These are phyloP conservation scores for Botrytis deweyae DNA, from an alignment of 2,329 filamentous ascomycete species.

Conservation along the genomic window DNA sequence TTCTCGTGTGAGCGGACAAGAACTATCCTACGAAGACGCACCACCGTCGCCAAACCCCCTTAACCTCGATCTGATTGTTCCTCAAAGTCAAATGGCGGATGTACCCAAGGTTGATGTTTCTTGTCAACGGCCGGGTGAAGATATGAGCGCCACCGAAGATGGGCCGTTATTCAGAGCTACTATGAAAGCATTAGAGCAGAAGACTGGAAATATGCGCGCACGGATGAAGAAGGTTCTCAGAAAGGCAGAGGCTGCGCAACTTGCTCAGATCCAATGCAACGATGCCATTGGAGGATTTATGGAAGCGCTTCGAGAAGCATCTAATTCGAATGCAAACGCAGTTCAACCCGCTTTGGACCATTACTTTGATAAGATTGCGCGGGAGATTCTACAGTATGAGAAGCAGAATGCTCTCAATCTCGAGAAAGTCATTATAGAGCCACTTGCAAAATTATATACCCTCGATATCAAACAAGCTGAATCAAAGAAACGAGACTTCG, in stretches of 20 bases:
- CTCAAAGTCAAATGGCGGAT: conserved; percentile 27
- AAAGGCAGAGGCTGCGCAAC: conserved; percentile 83
- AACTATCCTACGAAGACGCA: conserved; percentile 55
- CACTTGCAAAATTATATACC: conserved; percentile 85
- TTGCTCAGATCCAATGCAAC: conserved; percentile 79
- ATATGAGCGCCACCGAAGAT: conserved; percentile 82
- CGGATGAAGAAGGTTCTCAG: conserved; percentile 97
- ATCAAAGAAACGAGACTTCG: conserved; percentile 94
- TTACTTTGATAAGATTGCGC: conserved; percentile 96
- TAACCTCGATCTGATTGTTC: conserved; percentile 41
- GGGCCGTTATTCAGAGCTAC: conserved; percentile 94
- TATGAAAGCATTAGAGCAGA: conserved; percentile 94
- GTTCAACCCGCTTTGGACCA: conserved; percentile 97
- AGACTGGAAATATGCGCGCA: conserved; percentile 88
- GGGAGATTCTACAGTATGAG: conserved; percentile 86
- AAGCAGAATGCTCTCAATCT: conserved; percentile 79
- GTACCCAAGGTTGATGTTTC: conserved; percentile 82
- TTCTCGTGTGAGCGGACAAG: conserved; percentile 73
- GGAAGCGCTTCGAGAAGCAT: conserved; percentile 82
- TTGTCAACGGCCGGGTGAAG: conserved; percentile 80
- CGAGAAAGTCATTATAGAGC: conserved; percentile 92
- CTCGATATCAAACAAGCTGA: conserved; percentile 98
- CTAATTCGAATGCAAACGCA: conserved; percentile 87
- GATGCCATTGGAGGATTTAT: conserved; percentile 81
- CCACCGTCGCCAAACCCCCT: conserved; percentile 52